A percentile compares a stretch with the other conserved stretches of the same genome.
Evolutionary conservation across 2,329 filamentous ascomycete species (phyloP).

Genomic region (Diaporthe sp.): DNA sequence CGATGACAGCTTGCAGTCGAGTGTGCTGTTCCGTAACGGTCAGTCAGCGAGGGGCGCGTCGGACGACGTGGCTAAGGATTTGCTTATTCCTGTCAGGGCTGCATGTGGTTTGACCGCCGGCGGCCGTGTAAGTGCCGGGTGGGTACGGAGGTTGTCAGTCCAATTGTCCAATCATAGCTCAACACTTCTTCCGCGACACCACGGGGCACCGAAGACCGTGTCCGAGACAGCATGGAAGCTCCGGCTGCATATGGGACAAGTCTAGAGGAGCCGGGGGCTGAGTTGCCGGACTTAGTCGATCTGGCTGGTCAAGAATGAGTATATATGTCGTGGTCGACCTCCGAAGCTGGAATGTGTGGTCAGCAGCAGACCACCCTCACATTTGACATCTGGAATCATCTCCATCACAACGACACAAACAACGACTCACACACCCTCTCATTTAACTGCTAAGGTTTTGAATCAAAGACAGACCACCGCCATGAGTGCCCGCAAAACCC

Average conservation of each 20-base stretch:
- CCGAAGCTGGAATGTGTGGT: not conserved
- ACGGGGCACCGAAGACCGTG: not conserved
- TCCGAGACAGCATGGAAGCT: not conserved
- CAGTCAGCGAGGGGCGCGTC: not conserved
- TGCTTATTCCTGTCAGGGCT: not conserved
- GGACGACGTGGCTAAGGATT: not conserved
- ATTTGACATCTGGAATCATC: not conserved
- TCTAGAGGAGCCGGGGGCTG: not conserved
- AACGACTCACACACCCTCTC: not conserved
- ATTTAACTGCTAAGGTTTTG: not conserved
- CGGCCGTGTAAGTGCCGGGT: constrained; percentile 31
- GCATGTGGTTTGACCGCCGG: not conserved
- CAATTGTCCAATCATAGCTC: constrained; percentile 31
- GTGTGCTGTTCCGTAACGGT: not conserved
- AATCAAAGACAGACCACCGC: not conserved
- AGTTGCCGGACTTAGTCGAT: not conserved
- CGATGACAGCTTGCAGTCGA: not conserved
- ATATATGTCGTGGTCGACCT: not conserved
- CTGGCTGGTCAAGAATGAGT: not conserved
- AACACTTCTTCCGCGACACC: not conserved
- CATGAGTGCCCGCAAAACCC: constrained; percentile 41
- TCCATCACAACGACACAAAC: not conserved
- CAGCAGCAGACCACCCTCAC: not conserved
- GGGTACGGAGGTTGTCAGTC: constrained; percentile 33
- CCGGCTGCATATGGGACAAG: not conserved